These are phyloP conservation scores for Dissophora globulifera DNA, from an alignment of 192 early-diverging fungal genomes.

Conservation along the genomic window DNA sequence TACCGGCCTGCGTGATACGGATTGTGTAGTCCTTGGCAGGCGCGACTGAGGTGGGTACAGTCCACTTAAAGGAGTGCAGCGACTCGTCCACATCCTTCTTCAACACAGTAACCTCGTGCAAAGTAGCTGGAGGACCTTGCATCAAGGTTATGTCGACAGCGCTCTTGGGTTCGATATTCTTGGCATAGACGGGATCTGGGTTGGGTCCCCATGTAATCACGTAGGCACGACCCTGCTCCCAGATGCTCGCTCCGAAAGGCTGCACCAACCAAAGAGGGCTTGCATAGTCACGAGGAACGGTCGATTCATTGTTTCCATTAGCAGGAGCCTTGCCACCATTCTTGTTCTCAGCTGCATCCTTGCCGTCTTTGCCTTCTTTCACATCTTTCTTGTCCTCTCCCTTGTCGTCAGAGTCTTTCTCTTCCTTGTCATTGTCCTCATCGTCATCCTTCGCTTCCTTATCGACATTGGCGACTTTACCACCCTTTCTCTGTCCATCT, in stretches of 20 bases:
- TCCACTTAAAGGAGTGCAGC: constrained; percentile 29
- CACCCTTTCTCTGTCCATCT: constrained; percentile 1
- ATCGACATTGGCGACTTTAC: not conserved
- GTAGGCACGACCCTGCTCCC: constrained; percentile 39
- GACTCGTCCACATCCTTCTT: constrained; percentile 9
- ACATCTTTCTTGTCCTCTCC: not conserved
- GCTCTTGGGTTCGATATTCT: constrained; percentile 13
- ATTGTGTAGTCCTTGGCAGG: constrained; percentile 41
- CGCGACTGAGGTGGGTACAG: constrained; percentile 8
- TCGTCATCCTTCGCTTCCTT: not conserved
- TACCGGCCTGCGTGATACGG: constrained; percentile 17
- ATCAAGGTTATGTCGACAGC: constrained; percentile 34
- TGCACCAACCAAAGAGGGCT: constrained; percentile 40
- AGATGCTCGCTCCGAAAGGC: constrained; percentile 31
- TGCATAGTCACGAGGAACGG: constrained; percentile 7
- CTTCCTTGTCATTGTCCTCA: not conserved
- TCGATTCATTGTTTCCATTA: constrained; percentile 1
- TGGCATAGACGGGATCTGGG: constrained; percentile 30
- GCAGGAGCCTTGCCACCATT: not conserved
- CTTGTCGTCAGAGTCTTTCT: not conserved
- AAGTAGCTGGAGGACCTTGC: constrained; percentile 20
- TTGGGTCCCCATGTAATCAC: constrained; percentile 45
- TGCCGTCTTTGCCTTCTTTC: not conserved
- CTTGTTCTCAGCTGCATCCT: not conserved
- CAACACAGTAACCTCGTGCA: constrained; percentile 11